These are phyloP conservation scores for Diospyros kaki DNA, from an alignment of 148 eudicot species.

Conservation along the genomic window DNA sequence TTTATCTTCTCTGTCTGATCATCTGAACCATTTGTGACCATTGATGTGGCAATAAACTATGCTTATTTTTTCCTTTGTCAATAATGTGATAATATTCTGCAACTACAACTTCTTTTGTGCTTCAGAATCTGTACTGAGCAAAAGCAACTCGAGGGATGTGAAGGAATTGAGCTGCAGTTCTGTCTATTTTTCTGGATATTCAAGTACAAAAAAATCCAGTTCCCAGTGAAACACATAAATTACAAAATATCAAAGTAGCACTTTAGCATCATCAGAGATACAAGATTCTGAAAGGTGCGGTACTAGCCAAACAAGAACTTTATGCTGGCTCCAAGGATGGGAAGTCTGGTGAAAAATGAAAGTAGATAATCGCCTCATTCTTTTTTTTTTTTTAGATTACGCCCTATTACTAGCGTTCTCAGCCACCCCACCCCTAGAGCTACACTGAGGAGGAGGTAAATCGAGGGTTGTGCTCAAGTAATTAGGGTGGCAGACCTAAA, in stretches of 20 bases:
- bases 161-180: neutral
- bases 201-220: neutral
- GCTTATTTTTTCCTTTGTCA: neutral
- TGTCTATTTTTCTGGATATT: neutral
- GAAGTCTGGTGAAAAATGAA: constrained; percentile 50
- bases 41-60: neutral
- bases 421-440: too few relatives aligned
- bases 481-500: too few relatives aligned
- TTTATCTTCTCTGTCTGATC: neutral
- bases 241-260: neutral
- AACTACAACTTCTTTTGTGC: neutral
- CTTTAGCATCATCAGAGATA: neutral
- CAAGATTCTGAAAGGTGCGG: constrained; percentile 6
- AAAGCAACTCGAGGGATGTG: neutral
- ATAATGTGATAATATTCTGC: neutral
- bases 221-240: neutral
- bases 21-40: neutral
- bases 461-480: too few relatives aligned
- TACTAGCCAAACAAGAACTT: constrained; percentile 76
- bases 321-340: constrained; percentile 74
- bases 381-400: too few relatives aligned
- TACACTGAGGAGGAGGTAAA: too few relatives aligned
- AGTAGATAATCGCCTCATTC: constrained; percentile 41
- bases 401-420: too few relatives aligned
- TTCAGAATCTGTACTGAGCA: neutral